phyloP scores from a whole-genome alignment of 345 rosid genomes.

The Reutealis trisperma region DNA sequence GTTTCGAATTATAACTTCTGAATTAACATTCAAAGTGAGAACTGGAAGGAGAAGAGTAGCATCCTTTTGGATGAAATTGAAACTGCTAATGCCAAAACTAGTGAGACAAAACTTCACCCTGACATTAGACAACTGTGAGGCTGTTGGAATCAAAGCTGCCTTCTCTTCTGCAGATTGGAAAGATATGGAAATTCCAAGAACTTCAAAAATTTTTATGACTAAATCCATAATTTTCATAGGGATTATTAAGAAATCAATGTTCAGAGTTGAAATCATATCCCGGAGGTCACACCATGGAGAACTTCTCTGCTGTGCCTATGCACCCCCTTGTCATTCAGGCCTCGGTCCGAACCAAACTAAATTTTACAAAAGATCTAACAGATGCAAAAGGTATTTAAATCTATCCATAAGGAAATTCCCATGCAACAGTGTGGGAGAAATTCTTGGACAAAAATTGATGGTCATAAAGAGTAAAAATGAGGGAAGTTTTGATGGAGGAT shows the following conservation, averaged over 20 bases:
- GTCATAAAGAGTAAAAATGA: background rate
- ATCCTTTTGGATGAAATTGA: background rate
- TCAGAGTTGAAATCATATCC: background rate
- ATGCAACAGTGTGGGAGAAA: background rate
- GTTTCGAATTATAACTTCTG: slow-evolving; percentile 2
- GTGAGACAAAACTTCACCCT: background rate
- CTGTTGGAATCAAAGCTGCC: background rate
- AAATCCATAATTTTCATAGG: background rate
- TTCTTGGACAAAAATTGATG: background rate
- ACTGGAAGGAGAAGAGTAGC: background rate
- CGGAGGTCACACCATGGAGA: background rate
- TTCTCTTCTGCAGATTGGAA: background rate
- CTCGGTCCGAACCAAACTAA: background rate
- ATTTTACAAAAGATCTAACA: background rate
- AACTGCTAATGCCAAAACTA: background rate
- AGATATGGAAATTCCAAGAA: background rate
- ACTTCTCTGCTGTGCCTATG: background rate
- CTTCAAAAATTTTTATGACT: background rate
- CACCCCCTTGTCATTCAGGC: no score
- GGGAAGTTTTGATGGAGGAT: background rate
- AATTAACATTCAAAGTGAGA: background rate
- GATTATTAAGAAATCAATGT: background rate
- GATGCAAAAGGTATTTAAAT: background rate
- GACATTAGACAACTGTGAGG: background rate
- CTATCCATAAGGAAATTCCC: background rate